Conservation (phyloP, 2,329 filamentous ascomycete species). For the Plectosphaerella sp. region DNA sequence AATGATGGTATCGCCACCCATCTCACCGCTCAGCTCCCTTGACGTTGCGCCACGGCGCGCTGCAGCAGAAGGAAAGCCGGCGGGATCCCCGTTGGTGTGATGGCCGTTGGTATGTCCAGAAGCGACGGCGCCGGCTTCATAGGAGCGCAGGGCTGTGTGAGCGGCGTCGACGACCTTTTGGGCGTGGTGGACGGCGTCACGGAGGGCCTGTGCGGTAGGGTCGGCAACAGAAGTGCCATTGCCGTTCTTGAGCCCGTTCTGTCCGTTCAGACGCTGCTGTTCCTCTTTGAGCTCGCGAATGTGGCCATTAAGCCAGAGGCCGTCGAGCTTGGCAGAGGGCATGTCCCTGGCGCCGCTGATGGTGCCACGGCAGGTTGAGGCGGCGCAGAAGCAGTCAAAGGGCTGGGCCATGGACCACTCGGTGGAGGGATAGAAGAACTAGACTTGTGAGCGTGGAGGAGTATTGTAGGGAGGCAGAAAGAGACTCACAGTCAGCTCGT, state of each 20-base stretch:
- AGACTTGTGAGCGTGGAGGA: background rate
- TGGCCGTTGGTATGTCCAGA: constrained; percentile 17
- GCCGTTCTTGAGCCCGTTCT: constrained; percentile 2
- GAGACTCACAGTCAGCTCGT: constrained; percentile 50
- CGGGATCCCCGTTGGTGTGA: constrained; percentile 1
- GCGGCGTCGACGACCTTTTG: constrained; percentile 43
- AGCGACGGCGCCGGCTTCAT: constrained; percentile 14
- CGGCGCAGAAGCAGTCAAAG: constrained; percentile 62
- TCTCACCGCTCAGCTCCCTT: constrained; percentile 54
- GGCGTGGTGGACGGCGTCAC: constrained; percentile 37
- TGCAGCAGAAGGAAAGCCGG: constrained; percentile 17
- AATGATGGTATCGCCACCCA: constrained; percentile 53
- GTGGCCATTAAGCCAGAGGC: constrained; percentile 59
- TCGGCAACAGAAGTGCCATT: constrained; percentile 21
- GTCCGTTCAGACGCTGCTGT: background rate
- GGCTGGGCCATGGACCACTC: constrained; percentile 72
- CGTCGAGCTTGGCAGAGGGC: constrained; percentile 45
- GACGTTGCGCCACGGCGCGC: constrained; percentile 43
- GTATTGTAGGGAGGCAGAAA: too few relatives aligned
- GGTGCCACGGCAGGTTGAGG: constrained; percentile 51
- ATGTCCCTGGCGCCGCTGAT: constrained; percentile 63
- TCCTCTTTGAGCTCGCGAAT: constrained; percentile 52
- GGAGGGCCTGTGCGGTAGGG: constrained; percentile 35
- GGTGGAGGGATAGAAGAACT: constrained; percentile 73
- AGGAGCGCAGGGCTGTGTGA: constrained; percentile 34